Conservation (phyloP, 805 yeast genomes). For the Groenewaldozyma tartarivorans region DNA sequence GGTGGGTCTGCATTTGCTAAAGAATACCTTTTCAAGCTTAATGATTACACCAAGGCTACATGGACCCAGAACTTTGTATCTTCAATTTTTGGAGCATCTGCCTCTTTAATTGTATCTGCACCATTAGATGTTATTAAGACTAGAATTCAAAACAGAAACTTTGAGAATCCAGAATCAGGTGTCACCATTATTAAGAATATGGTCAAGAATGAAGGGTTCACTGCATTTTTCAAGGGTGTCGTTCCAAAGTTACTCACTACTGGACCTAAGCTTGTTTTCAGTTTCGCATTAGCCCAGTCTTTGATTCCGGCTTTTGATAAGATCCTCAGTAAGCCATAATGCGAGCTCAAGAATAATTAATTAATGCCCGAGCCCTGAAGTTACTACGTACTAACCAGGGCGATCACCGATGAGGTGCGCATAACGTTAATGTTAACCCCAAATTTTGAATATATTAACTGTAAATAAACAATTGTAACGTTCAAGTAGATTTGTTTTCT, state of each 20-base stretch:
- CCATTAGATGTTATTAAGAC: slow-evolving; percentile 98
- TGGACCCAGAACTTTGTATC: slow-evolving; percentile 94
- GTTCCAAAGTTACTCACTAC: slow-evolving; percentile 95
- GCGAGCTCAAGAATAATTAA: too few species aligned
- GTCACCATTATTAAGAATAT: slow-evolving; percentile 87
- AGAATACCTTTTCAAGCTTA: slow-evolving; percentile 81
- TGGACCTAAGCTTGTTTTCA: slow-evolving; percentile 95
- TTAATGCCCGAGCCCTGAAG: too few species aligned
- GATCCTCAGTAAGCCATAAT: slow-evolving; percentile 28
- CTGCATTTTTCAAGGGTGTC: slow-evolving; percentile 92
- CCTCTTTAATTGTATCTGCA: slow-evolving; percentile 92
- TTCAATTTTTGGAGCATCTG: slow-evolving; percentile 92
- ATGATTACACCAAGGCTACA: slow-evolving; percentile 83
- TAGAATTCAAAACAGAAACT: slow-evolving; percentile 93
- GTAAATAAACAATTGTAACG: too few species aligned
- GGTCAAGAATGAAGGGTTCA: slow-evolving; percentile 79
- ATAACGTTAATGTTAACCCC: too few species aligned
- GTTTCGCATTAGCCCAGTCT: slow-evolving; percentile 96
- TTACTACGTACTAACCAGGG: too few species aligned
- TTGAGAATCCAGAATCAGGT: slow-evolving; percentile 93
- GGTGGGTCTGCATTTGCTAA: slow-evolving; percentile 99
- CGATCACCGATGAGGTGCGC: too few species aligned
- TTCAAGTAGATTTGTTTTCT: too few species aligned
- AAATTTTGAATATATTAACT: too few species aligned
- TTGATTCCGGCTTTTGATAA: slow-evolving; percentile 93